phyloP scores from a whole-genome alignment of 345 rosid genomes.

The Syzygium aqueum region DNA sequence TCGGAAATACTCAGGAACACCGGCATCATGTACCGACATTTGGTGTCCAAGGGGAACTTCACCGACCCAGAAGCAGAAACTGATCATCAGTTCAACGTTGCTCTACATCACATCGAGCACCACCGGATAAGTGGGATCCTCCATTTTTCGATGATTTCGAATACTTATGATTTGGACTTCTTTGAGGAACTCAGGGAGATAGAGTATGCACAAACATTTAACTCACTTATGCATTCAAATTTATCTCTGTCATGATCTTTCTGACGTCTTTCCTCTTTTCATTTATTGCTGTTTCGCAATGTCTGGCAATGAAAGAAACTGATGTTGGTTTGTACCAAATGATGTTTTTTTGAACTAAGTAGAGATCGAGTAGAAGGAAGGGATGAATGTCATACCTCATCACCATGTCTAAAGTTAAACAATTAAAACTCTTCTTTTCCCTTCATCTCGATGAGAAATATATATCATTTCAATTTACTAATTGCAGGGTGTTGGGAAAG shows the following conservation, averaged over 20 bases:
- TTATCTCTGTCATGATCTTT: neutral
- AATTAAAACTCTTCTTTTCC: neutral
- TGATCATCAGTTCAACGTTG: slow-evolving; percentile 70
- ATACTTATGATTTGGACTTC: slow-evolving; percentile 79
- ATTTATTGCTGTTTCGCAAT: neutral
- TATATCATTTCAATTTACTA: neutral
- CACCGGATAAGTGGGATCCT: slow-evolving; percentile 74
- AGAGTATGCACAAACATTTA: slow-evolving; percentile 38
- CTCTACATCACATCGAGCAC: slow-evolving; percentile 66
- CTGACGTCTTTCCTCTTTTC: neutral
- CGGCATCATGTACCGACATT: slow-evolving; percentile 73
- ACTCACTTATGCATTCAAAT: neutral
- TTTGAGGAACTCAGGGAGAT: slow-evolving; percentile 65
- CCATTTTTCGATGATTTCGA: slow-evolving; percentile 67
- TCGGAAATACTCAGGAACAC: slow-evolving; percentile 56
- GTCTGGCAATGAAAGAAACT: neutral
- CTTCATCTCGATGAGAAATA: neutral
- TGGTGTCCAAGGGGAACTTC: slow-evolving; percentile 61
- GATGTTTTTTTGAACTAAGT: neutral
- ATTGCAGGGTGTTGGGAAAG: slow-evolving; percentile 68
- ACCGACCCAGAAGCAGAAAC: slow-evolving; percentile 35
- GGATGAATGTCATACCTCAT: neutral
- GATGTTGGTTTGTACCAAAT: neutral
- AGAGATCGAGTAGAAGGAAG: neutral
- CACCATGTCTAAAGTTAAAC: neutral